phyloP scores from a whole-genome alignment of 1,284 basidiomycete genomes.

The Vanrija sp. region DNA sequence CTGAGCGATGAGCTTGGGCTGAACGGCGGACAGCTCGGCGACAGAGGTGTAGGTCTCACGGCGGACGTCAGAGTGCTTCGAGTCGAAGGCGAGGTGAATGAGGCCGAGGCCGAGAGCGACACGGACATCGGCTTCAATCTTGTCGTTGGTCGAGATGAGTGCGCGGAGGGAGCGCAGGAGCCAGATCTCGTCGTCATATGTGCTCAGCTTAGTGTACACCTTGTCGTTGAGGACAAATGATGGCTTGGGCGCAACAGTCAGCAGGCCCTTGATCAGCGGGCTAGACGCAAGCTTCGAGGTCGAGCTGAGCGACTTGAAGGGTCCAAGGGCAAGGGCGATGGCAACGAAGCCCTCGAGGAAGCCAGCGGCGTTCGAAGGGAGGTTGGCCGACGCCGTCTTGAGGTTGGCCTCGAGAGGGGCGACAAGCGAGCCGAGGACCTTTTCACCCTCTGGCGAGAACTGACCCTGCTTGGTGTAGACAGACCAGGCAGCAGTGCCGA shows the following conservation, averaged over 20 bases:
- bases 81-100: slow-evolving; percentile 64
- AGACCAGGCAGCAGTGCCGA: slow-evolving; percentile 56
- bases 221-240: slow-evolving; percentile 84
- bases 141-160: slow-evolving; percentile 55
- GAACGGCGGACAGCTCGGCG: slow-evolving; percentile 34
- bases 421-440: slow-evolving; percentile 56
- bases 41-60: slow-evolving; percentile 54
- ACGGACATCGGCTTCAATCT: slow-evolving; percentile 60
- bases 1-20: slow-evolving; percentile 55
- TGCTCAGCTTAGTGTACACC: slow-evolving; percentile 67
- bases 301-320: slow-evolving; percentile 43
- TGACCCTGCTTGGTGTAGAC: slow-evolving; percentile 42
- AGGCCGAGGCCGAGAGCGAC: slow-evolving; percentile 62
- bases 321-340: slow-evolving; percentile 64
- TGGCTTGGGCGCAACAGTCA: slow-evolving; percentile 59
- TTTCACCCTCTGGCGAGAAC: slow-evolving; percentile 45
- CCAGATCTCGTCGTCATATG: slow-evolving; percentile 70
- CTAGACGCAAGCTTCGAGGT: slow-evolving; percentile 36
- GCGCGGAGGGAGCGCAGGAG: slow-evolving; percentile 64
- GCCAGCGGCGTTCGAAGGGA: slow-evolving; percentile 61
- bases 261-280: slow-evolving; percentile 37
- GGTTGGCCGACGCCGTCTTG: slow-evolving; percentile 53
- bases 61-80: slow-evolving; percentile 56
- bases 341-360: slow-evolving; percentile 80
- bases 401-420: slow-evolving; percentile 65